Conservation (phyloP, 305 asterid species). For the Lippia alba region DNA sequence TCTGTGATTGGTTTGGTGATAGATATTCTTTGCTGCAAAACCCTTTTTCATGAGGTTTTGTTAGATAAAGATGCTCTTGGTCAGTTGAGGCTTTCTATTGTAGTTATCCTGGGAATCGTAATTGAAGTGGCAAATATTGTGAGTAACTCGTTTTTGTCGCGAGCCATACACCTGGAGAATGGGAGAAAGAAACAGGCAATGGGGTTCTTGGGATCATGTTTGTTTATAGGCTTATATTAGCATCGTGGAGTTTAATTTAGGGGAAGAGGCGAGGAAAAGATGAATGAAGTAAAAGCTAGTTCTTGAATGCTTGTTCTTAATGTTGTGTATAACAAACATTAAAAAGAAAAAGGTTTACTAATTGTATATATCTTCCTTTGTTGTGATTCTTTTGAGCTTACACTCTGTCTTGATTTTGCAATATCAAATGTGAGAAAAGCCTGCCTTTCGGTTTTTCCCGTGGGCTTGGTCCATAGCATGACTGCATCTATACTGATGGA, state of each 20-base stretch:
- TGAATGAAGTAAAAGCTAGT: too few species aligned
- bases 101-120: conserved; percentile 1
- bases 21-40: not conserved
- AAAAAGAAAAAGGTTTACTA: not conserved
- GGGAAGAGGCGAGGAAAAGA: too few species aligned
- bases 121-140: not conserved
- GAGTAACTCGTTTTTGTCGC: too few species aligned
- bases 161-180: not conserved
- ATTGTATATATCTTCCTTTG: too few species aligned
- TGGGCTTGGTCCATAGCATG: conserved; percentile 11
- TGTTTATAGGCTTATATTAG: not conserved
- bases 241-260: not conserved
- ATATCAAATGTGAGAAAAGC: conserved; percentile 2
- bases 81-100: not conserved
- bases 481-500: conserved; percentile 7
- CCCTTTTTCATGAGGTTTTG: not conserved
- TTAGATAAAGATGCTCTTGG: conserved; percentile 10
- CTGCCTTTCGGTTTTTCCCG: conserved; percentile 6
- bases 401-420: not conserved
- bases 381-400: too few species aligned
- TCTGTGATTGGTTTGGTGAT: not conserved
- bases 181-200: not conserved
- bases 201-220: not conserved
- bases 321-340: not conserved
- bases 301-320: not conserved